Base-by-base conservation (phyloP, 306 rosid genomes). In the Oxytropis ochrocephala region DNA sequence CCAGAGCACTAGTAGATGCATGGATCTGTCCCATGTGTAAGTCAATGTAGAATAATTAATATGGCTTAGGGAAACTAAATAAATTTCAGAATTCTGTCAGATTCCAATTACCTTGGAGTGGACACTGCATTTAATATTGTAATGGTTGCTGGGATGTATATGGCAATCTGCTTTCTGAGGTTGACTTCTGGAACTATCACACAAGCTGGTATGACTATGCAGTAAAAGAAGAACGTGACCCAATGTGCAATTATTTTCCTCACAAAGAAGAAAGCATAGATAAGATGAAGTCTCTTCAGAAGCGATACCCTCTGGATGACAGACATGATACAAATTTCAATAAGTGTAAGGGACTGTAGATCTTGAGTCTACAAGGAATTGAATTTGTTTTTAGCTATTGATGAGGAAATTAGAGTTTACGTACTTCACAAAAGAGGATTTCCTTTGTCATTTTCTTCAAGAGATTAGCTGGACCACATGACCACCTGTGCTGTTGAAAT, bases 181-280 rank as follows among this genome's bases (percentile, higher is more conserved):
- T 5, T 69, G 50, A 82, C 77, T 76, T 81, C 86, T 38, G 87
- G 89, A 78, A 82, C 78, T 55, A 80, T 8, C 53, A 84, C 87
- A 52, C 83, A 82, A 29, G 83, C 78, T 69, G 87, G 89, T 75
- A 85, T 80, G 43, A 73, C 83, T 67, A 82, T 70, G 84, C 87
- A 83, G 84, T 83, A 81, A 65, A 86, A 85, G 87, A 77, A 77
- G 80, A 87, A 79, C 0, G 94, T 71, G 69, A 88, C 87, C 86
- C 85, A 79, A 29, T 82, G 90, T 52, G 85, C 83, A 6, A 82
- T 33, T 65, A 78, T 79, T 79, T 83, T 85, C 77, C 88, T 79
- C 79, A 74, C 83, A 21, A 85, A 83, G 79, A 87, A 87, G 87
- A 84, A 82, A 44, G 82, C 80, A 57, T 79, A 78, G 80, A 79